These are phyloP conservation scores for Nicotiana sylvestris DNA, from an alignment of 257 asterid species.

Conservation along the genomic window DNA sequence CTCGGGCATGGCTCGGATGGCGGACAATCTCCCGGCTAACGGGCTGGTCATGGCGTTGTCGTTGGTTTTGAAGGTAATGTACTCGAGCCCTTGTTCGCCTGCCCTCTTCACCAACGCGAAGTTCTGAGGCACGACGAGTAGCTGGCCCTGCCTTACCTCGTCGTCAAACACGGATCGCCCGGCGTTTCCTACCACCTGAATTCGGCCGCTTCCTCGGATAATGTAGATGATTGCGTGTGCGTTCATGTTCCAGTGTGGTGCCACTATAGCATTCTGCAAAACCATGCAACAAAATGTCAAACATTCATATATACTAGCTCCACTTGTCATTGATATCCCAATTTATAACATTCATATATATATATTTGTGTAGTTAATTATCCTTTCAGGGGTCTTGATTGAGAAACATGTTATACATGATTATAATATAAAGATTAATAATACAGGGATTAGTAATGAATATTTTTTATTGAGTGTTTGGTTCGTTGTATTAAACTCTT, in stretches of 20 bases:
- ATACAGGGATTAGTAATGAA: too few species aligned
- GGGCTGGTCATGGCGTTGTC: constrained; percentile 40
- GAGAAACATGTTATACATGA: too few species aligned
- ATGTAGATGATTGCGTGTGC: constrained; percentile 49
- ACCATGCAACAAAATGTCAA: neutral
- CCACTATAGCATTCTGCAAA: constrained; percentile 41
- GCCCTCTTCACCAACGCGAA: constrained; percentile 43
- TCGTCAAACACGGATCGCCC: constrained; percentile 43
- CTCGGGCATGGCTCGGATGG: constrained; percentile 47
- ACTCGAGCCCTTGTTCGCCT: constrained; percentile 46
- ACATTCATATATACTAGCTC: too few species aligned
- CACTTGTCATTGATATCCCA: too few species aligned
- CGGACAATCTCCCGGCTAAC: constrained; percentile 47
- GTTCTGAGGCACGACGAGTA: constrained; percentile 58
- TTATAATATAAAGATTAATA: too few species aligned
- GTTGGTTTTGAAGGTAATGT: constrained; percentile 56
- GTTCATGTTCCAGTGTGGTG: constrained; percentile 49
- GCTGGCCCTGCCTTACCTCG: constrained; percentile 42
- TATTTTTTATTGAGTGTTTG: too few species aligned
- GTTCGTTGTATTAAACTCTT: too few species aligned
- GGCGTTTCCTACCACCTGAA: constrained; percentile 47
- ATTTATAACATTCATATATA: too few species aligned
- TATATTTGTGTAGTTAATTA: too few species aligned
- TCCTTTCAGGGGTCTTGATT: too few species aligned
- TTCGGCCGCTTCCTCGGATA: constrained; percentile 36